These are phyloP conservation scores for Apiosordaria backusii DNA, from an alignment of 495 filamentous ascomycete genomes.

Conservation along the genomic window DNA sequence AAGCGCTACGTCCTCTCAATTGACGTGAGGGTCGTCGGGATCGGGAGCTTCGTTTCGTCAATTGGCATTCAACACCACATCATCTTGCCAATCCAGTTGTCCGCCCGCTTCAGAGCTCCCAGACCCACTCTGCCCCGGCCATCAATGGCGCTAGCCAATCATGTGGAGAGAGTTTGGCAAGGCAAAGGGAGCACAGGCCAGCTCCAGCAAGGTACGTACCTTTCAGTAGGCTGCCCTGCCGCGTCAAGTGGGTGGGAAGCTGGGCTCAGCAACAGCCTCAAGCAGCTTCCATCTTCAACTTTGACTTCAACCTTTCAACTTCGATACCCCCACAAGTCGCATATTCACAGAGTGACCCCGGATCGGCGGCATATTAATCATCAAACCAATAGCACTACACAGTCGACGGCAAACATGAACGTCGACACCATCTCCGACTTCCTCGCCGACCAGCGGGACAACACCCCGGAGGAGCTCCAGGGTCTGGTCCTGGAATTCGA, in stretches of 20 bases:
- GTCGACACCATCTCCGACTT: constrained; percentile 87
- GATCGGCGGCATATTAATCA: not conserved
- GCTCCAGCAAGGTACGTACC: constrained; percentile 21
- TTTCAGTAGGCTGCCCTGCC: constrained; percentile 29
- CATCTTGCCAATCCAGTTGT: constrained; percentile 9
- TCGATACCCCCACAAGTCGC: constrained; percentile 1
- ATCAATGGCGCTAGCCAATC: constrained; percentile 14
- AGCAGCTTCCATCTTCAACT: constrained; percentile 17
- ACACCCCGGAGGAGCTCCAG: constrained; percentile 83
- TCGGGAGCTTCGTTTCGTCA: constrained; percentile 23
- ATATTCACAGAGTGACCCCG: not conserved
- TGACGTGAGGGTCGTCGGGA: constrained; percentile 26
- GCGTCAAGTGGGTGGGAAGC: constrained; percentile 27
- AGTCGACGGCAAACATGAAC: constrained; percentile 53
- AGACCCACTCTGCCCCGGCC: constrained; percentile 18
- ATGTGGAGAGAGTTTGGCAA: constrained; percentile 4
- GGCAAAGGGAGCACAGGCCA: constrained; percentile 14
- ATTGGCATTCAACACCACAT: constrained; percentile 16
- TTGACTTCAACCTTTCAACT: not conserved
- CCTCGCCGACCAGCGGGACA: constrained; percentile 79
- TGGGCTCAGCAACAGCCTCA: constrained; percentile 17
- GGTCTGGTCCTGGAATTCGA: constrained; percentile 87
- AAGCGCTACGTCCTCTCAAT: constrained; percentile 32
- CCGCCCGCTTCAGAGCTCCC: constrained; percentile 23
- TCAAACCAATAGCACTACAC: not conserved